A percentile compares a stretch with the other conserved stretches of the same genome.
phyloP scores from a whole-genome alignment of 2,329 filamentous ascomycete genomes.

The Colletotrichum orbiculare region DNA sequence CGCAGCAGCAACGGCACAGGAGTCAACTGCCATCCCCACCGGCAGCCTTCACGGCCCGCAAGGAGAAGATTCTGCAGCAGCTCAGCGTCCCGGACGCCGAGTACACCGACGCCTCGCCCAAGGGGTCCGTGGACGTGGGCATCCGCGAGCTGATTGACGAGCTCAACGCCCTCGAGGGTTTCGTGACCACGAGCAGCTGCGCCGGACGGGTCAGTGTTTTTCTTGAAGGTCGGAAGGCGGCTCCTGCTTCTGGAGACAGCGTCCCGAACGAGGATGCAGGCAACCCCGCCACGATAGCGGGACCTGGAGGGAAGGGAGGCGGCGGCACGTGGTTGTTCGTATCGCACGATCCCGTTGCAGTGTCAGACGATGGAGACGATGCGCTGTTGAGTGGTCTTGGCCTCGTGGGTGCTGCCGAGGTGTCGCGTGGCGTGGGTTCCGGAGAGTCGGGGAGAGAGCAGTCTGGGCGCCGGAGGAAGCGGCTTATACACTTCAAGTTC shows the following conservation, averaged over 20 bases:
- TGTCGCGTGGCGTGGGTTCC: background rate
- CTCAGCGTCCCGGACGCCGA: slow-evolving; percentile 75
- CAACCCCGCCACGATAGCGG: slow-evolving; percentile 55
- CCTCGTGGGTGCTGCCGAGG: slow-evolving; percentile 44
- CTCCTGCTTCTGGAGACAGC: background rate
- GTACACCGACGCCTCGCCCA: slow-evolving; percentile 88
- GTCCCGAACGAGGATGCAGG: slow-evolving; percentile 28
- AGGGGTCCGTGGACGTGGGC: slow-evolving; percentile 84
- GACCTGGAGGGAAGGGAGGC: slow-evolving; percentile 85
- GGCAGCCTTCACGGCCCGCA: slow-evolving; percentile 67
- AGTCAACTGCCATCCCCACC: slow-evolving; percentile 44
- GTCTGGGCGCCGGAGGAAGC: slow-evolving; percentile 47
- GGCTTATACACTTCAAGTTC: slow-evolving; percentile 86
- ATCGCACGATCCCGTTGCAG: slow-evolving; percentile 77
- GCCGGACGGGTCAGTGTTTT: slow-evolving; percentile 90
- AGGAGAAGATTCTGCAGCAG: slow-evolving; percentile 77
- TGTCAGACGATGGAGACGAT: slow-evolving; percentile 38
- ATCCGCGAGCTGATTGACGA: slow-evolving; percentile 82
- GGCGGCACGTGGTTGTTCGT: slow-evolving; percentile 89
- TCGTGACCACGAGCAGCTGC: slow-evolving; percentile 94
- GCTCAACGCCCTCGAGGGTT: slow-evolving; percentile 79
- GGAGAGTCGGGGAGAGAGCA: slow-evolving; percentile 27
- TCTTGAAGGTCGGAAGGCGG: slow-evolving; percentile 75
- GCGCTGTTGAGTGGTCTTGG: slow-evolving; percentile 49
- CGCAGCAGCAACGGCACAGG: slow-evolving; percentile 1